Evolutionary conservation across 805 yeast species (phyloP).

Genomic region (Priceomyces castillae): DNA sequence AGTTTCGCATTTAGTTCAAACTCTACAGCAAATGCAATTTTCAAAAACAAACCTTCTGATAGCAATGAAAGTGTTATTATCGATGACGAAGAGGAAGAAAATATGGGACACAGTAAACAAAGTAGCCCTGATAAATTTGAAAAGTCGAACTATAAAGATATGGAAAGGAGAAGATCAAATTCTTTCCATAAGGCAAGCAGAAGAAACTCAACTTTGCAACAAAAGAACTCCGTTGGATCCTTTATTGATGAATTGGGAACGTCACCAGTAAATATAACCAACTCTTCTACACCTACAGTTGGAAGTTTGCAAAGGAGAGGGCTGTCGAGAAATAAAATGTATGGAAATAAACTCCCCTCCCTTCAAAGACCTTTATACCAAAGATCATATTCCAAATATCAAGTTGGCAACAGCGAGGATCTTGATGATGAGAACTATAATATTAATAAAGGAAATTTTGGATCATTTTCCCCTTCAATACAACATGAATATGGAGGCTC

Average conservation of each 20-base stretch:
- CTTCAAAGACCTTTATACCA: not conserved
- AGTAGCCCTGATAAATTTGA: not conserved
- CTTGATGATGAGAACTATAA: constrained; percentile 36
- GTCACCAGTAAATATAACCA: not conserved
- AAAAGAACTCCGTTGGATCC: not conserved
- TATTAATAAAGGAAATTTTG: constrained; percentile 14
- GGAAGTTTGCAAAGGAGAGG: not conserved
- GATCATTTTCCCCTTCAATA: constrained; percentile 13
- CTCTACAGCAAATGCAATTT: constrained; percentile 10
- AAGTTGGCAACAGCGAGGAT: constrained; percentile 15
- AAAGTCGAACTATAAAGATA: not conserved
- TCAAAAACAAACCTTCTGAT: constrained; percentile 6
- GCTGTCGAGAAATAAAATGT: not conserved
- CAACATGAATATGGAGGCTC: constrained; percentile 5
- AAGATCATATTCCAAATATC: not conserved
- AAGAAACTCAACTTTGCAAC: not conserved
- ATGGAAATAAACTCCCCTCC: not conserved
- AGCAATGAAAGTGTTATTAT: constrained; percentile 22
- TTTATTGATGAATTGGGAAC: not conserved
- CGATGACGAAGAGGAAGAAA: constrained; percentile 21
- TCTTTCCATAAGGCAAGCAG: not conserved
- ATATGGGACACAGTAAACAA: not conserved
- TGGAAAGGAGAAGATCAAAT: not conserved
- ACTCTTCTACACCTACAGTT: not conserved
- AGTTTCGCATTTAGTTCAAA: constrained; percentile 13